Evolutionary conservation across 805 yeast species (phyloP).

Genomic region (Saccharomycopsis microspora): DNA sequence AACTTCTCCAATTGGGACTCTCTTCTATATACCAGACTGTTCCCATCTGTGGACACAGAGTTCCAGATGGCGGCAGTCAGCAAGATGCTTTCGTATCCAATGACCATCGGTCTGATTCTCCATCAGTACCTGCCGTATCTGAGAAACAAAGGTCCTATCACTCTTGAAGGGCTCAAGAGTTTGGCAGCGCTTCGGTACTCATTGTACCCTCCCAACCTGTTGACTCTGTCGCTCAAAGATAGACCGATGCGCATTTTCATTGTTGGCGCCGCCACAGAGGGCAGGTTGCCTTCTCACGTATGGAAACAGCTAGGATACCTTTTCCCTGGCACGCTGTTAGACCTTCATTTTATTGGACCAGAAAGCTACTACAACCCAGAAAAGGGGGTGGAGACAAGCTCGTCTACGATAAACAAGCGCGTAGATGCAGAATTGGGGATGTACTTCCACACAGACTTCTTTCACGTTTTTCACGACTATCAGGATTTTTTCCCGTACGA

Average conservation of each 20-base stretch:
- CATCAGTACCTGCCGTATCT: slow-evolving; percentile 82
- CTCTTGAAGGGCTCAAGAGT: slow-evolving; percentile 88
- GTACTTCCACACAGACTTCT: slow-evolving; percentile 80
- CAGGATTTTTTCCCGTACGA: slow-evolving; percentile 97
- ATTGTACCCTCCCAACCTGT: slow-evolving; percentile 59
- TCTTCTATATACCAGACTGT: slow-evolving; percentile 83
- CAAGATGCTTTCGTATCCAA: slow-evolving; percentile 86
- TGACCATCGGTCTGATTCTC: slow-evolving; percentile 74
- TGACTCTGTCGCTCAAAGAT: slow-evolving; percentile 47
- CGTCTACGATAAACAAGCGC: slow-evolving; percentile 61
- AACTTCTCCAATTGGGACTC: slow-evolving; percentile 87
- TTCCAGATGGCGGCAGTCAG: slow-evolving; percentile 93
- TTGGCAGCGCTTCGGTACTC: slow-evolving; percentile 88
- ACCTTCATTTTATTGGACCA: slow-evolving; percentile 89
- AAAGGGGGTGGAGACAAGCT: slow-evolving; percentile 42
- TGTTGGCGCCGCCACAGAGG: slow-evolving; percentile 86
- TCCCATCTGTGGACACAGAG: slow-evolving; percentile 93
- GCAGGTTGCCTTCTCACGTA: slow-evolving; percentile 85
- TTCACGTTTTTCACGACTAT: slow-evolving; percentile 81
- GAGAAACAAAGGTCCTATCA: slow-evolving; percentile 76
- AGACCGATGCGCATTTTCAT: slow-evolving; percentile 85
- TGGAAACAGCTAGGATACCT: slow-evolving; percentile 89
- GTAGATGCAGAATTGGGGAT: slow-evolving; percentile 64
- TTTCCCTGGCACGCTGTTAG: slow-evolving; percentile 74
- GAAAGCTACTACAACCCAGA: slow-evolving; percentile 73